Percentiles rank a stretch among this genome's conserved stretches.
Conservation (phyloP, 148 eudicot species). For the Rhododendron griersonianum region DNA sequence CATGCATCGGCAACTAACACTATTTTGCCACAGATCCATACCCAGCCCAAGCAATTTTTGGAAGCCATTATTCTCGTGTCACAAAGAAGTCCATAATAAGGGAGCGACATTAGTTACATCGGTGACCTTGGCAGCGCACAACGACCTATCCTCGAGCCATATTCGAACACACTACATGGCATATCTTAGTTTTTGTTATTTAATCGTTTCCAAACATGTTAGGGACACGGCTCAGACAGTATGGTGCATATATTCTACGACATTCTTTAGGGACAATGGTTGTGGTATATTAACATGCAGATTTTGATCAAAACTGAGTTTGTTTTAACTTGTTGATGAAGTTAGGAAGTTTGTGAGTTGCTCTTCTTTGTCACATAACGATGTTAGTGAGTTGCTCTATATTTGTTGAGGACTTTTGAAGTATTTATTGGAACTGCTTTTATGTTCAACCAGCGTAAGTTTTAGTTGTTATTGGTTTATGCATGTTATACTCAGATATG, state of each 20-base stretch:
- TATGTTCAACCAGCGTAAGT: neutral
- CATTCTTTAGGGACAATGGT: neutral
- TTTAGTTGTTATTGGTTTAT: neutral
- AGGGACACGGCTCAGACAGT: neutral
- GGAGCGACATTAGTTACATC: neutral
- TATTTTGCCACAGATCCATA: neutral
- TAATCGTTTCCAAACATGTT: neutral
- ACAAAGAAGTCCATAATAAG: neutral
- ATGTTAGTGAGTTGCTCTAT: neutral
- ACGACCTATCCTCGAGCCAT: neutral
- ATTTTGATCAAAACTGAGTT: neutral
- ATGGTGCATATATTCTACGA: neutral
- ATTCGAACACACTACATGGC: neutral
- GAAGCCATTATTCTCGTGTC: neutral
- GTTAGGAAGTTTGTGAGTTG: neutral
- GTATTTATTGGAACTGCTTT: neutral
- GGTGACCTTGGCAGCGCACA: neutral
- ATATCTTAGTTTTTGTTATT: neutral
- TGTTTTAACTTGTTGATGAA: neutral
- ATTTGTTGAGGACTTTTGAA: neutral
- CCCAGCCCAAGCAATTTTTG: neutral
- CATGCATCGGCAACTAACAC: neutral
- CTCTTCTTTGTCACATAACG: neutral
- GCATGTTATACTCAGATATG: neutral
- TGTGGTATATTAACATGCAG: neutral